Conservation (phyloP, 1,284 basidiomycete genomes). For the Lignosus rhinocerotis region DNA sequence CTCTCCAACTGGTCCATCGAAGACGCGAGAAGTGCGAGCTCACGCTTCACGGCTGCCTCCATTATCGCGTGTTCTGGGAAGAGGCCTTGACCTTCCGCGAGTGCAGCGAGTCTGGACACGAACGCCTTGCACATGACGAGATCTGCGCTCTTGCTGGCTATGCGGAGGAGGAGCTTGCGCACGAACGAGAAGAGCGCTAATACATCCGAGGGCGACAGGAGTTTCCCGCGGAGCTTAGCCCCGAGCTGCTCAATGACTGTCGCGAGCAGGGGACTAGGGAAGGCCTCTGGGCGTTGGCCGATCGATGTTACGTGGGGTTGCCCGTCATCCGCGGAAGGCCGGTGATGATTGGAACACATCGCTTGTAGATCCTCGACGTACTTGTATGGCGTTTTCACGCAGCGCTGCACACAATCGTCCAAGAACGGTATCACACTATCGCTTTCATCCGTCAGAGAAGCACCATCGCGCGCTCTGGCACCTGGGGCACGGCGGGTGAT, state of each 20-base stretch:
- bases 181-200: constrained; percentile 65
- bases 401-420: constrained; percentile 87
- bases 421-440: constrained; percentile 71
- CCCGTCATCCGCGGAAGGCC: constrained; percentile 3
- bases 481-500: constrained; percentile 36
- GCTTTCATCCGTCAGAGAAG: constrained; percentile 57
- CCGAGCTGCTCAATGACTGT: constrained; percentile 76
- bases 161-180: constrained; percentile 56
- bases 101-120: constrained; percentile 38
- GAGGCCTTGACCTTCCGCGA: constrained; percentile 28
- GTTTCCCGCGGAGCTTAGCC: constrained; percentile 56
- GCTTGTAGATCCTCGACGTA: constrained; percentile 76
- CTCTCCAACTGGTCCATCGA: constrained; percentile 35
- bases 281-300: constrained; percentile 23
- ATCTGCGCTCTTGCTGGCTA: constrained; percentile 56
- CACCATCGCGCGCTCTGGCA: constrained; percentile 49
- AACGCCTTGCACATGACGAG: constrained; percentile 39
- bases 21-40: constrained; percentile 41
- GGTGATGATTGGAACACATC: constrained; percentile 23
- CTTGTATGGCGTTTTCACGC: constrained; percentile 81
- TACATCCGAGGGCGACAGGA: constrained; percentile 58
- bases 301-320: constrained; percentile 1
- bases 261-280: constrained; percentile 74
- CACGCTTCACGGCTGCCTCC: constrained; percentile 45
- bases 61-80: constrained; percentile 41